Evolutionary conservation across 2,329 filamentous ascomycete genomes (phyloP).

Genomic region (Diaporthe sp.): DNA sequence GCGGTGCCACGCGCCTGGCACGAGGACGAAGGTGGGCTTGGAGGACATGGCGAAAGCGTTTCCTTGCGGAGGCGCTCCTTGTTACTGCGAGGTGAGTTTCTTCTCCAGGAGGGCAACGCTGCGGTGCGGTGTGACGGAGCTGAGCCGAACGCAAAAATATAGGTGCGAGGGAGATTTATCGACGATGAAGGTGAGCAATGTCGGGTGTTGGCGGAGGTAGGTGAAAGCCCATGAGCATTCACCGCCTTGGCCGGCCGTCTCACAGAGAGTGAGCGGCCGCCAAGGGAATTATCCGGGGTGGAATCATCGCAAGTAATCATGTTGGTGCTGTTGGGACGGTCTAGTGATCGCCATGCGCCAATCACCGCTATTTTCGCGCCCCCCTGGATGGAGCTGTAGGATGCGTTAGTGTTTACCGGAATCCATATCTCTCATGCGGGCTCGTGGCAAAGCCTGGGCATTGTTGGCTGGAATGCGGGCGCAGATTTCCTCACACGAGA

Average conservation of each 20-base stretch:
- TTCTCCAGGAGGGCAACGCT: neutral
- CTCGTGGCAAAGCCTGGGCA: neutral
- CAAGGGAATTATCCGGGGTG: neutral
- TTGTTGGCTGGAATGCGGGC: neutral
- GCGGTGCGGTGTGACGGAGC: neutral
- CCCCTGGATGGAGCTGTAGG: neutral
- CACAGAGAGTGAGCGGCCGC: neutral
- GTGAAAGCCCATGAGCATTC: neutral
- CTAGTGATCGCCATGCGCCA: neutral
- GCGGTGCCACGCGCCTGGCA: slow-evolving; percentile 15
- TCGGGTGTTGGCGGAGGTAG: neutral
- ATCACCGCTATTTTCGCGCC: neutral
- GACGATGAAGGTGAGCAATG: too few relatives aligned
- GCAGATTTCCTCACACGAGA: neutral
- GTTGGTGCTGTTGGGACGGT: neutral
- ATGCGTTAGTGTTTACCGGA: neutral
- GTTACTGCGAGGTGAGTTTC: neutral
- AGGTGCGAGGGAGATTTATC: too few relatives aligned
- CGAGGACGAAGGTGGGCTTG: slow-evolving; percentile 17
- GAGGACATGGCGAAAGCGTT: neutral
- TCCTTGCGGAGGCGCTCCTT: neutral
- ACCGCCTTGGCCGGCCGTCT: neutral
- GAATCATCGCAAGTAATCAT: neutral
- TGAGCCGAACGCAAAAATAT: too few relatives aligned
- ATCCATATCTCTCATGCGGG: neutral